These are phyloP conservation scores for Scutellaria galericulata DNA, from an alignment of 257 asterid species.

Conservation along the genomic window DNA sequence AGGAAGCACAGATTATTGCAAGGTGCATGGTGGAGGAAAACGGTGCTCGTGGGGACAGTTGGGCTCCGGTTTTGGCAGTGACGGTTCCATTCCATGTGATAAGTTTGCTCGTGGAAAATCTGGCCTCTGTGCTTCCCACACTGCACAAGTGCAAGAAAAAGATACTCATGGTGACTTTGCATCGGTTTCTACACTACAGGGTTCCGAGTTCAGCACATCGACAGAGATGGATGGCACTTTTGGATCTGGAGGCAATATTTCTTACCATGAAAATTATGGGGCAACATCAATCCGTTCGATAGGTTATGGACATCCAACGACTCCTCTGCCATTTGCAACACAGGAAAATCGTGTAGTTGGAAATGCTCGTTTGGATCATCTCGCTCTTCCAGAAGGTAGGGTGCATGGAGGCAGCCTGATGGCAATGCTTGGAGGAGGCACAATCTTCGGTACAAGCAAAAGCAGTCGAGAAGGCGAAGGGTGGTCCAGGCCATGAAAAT, in stretches of 20 bases:
- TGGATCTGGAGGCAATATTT: conserved; percentile 12
- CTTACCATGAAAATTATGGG: conserved; percentile 28
- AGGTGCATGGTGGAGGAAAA: conserved; percentile 71
- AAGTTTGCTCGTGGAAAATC: conserved; percentile 66
- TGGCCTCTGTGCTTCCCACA: conserved; percentile 62
- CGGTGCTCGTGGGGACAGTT: conserved; percentile 61
- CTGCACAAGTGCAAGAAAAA: conserved; percentile 46
- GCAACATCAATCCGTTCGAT: conserved; percentile 24
- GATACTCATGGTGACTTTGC: conserved; percentile 20
- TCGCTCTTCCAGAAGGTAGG: conserved; percentile 72
- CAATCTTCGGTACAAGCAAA: conserved; percentile 26
- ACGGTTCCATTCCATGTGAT: conserved; percentile 46
- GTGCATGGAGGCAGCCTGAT: conserved; percentile 76
- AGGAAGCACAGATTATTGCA: conserved; percentile 67
- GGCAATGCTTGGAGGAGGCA: conserved; percentile 61
- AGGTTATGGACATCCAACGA: conserved; percentile 27
- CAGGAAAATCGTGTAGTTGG: conserved; percentile 13
- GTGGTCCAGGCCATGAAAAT: conserved; percentile 30
- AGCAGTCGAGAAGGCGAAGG: conserved; percentile 20
- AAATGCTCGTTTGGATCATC: conserved; percentile 32
- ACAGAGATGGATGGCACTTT: conserved; percentile 26
- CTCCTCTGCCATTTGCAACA: conserved; percentile 24
- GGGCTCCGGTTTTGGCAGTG: conserved; percentile 41
- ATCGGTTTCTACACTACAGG: conserved; percentile 29
- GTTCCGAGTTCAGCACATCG: conserved; percentile 27